Conservation (phyloP, 1,284 basidiomycete genomes). For the Stygiomarasmius scandens region DNA sequence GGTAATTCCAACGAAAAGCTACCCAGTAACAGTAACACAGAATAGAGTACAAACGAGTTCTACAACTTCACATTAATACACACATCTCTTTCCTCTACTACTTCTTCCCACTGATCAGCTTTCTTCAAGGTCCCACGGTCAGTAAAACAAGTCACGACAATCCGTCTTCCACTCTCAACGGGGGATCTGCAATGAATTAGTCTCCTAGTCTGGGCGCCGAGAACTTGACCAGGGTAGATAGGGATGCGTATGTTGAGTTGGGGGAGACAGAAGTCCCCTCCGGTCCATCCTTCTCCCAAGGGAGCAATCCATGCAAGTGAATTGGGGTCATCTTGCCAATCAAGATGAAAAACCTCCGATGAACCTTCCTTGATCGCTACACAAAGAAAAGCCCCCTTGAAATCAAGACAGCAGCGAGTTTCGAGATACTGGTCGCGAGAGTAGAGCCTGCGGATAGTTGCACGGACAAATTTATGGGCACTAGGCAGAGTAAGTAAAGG, state of each 20-base stretch:
- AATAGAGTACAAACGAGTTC: too few relatives aligned
- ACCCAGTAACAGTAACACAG: too few relatives aligned
- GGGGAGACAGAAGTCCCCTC: conserved; percentile 21
- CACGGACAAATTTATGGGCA: background rate
- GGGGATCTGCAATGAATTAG: conserved; percentile 21
- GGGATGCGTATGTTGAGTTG: conserved; percentile 22
- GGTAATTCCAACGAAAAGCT: too few relatives aligned
- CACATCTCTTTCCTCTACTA: too few relatives aligned
- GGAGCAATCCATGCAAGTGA: conserved; percentile 20
- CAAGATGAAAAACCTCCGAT: conserved; percentile 23
- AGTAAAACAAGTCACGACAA: conserved; percentile 22
- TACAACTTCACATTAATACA: too few relatives aligned
- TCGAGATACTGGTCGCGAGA: background rate
- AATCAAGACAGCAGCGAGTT: conserved; percentile 13
- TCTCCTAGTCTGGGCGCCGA: conserved; percentile 17
- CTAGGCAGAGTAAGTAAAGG: background rate
- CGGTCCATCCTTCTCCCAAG: conserved; percentile 20
- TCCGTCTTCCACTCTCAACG: conserved; percentile 11
- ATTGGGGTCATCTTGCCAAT: conserved; percentile 21
- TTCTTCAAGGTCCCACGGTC: conserved; percentile 2
- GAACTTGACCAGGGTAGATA: conserved; percentile 19
- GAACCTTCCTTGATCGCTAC: conserved; percentile 26
- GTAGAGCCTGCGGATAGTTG: background rate
- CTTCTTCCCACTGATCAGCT: background rate
- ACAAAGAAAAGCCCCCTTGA: conserved; percentile 23